A percentile compares a stretch with the other conserved stretches of the same genome.
Conservation (phyloP, 2,329 filamentous ascomycete species). For the Scytalidium sp. region DNA sequence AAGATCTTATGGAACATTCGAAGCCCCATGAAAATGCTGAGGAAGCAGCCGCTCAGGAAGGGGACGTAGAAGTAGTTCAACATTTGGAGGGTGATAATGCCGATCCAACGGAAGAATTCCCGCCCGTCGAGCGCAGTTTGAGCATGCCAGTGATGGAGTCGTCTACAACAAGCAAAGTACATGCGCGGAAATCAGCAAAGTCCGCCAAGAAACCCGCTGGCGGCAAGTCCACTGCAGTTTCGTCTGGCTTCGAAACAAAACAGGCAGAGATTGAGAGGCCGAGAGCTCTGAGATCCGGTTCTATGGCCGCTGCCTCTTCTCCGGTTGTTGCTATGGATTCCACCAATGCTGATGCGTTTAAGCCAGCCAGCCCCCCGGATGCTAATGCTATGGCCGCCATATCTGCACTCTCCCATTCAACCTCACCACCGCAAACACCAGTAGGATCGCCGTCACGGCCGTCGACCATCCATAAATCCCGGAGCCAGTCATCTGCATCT, state of each 20-base stretch:
- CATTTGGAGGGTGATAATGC: slow-evolving; percentile 30
- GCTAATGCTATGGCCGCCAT: slow-evolving; percentile 65
- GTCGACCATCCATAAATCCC: slow-evolving; percentile 35
- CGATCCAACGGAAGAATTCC: slow-evolving; percentile 34
- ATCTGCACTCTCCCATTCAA: slow-evolving; percentile 57
- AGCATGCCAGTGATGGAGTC: slow-evolving; percentile 44
- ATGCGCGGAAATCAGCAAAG: slow-evolving; percentile 43
- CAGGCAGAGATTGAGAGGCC: slow-evolving; percentile 40
- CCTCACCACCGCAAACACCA: slow-evolving; percentile 47
- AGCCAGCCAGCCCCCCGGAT: slow-evolving; percentile 50
- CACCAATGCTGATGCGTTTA: slow-evolving; percentile 62
- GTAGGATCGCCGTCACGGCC: slow-evolving; percentile 38
- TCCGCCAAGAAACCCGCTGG: slow-evolving; percentile 20
- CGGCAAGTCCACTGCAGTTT: slow-evolving; percentile 37
- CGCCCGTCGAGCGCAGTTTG: slow-evolving; percentile 53
- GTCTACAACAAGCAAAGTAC: slow-evolving; percentile 39
- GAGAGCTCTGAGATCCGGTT: slow-evolving; percentile 56
- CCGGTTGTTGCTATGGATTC: slow-evolving; percentile 67
- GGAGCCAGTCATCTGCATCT: slow-evolving; percentile 48
- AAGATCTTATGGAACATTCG: slow-evolving; percentile 41
- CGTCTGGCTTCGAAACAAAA: slow-evolving; percentile 47
- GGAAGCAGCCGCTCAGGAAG: slow-evolving; percentile 38
- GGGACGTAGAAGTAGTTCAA: slow-evolving; percentile 41
- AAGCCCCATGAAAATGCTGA: slow-evolving; percentile 32
- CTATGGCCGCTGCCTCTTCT: slow-evolving; percentile 59